Conservation (phyloP, 148 eudicot species). For the Silene latifolia region DNA sequence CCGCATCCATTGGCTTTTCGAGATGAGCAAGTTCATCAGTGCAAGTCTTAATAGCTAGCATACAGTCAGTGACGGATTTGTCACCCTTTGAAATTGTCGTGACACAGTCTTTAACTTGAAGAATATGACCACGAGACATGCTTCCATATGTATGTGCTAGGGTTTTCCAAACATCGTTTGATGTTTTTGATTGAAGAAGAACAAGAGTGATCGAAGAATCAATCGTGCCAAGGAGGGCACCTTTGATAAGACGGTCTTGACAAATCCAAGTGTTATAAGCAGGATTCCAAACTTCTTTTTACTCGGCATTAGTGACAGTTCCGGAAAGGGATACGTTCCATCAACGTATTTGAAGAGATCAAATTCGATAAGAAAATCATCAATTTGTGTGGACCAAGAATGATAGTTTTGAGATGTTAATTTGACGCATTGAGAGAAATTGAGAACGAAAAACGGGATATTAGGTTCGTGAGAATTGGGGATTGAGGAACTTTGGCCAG, state of each 20-base stretch:
- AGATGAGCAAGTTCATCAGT: neutral
- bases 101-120: neutral
- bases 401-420: too few relatives aligned
- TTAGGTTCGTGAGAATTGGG: too few relatives aligned
- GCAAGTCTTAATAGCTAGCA: neutral
- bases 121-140: neutral
- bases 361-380: neutral
- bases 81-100: neutral
- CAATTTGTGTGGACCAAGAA: too few relatives aligned
- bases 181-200: neutral
- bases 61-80: too few relatives aligned
- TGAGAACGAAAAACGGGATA: too few relatives aligned
- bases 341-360: neutral
- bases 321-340: neutral
- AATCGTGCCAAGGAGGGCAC: too few relatives aligned
- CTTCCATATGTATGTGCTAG: neutral
- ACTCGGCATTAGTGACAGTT: neutral
- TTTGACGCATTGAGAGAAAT: too few relatives aligned
- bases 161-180: neutral
- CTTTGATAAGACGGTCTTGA: too few relatives aligned
- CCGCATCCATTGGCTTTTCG: neutral
- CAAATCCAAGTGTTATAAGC: too few relatives aligned
- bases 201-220: too few relatives aligned
- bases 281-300: too few relatives aligned
- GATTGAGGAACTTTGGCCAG: too few relatives aligned